Percentiles rank a stretch among this genome's conserved stretches.
Conservation (phyloP, 2,329 filamentous ascomycete species). For the Pseudocercospora fijiensis region DNA sequence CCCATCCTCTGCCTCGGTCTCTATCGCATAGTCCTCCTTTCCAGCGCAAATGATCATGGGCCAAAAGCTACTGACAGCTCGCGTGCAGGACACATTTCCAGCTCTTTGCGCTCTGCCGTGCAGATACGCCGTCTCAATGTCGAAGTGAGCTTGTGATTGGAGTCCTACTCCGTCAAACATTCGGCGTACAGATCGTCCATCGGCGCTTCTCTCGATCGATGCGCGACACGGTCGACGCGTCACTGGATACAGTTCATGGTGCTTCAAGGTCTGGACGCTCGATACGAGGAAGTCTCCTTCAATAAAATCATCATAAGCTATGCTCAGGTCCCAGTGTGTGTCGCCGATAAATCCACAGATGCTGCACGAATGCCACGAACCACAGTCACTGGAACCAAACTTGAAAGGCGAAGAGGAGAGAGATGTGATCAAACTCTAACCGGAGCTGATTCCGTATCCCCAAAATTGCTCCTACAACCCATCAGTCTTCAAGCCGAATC, state of each 20-base stretch:
- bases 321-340: too few species aligned
- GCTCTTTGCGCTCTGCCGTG: neutral
- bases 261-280: neutral
- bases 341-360: too few species aligned
- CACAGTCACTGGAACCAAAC: too few species aligned
- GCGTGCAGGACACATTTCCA: neutral
- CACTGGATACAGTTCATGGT: neutral
- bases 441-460: neutral
- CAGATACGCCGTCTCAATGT: neutral
- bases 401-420: neutral
- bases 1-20: neutral
- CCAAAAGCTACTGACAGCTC: neutral
- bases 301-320: too few species aligned
- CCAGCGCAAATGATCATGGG: neutral
- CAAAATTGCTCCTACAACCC: neutral
- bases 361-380: neutral
- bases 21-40: neutral
- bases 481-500: neutral
- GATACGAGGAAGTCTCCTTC: neutral
- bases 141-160: neutral
- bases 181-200: neutral
- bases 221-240: neutral
- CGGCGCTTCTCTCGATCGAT: neutral
- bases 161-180: neutral
- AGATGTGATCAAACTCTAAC: neutral